Percentiles rank a stretch among this genome's conserved stretches.
phyloP scores from a whole-genome alignment of 1,139 yeast species.

The Blastobotrys raffinosifermentans region DNA sequence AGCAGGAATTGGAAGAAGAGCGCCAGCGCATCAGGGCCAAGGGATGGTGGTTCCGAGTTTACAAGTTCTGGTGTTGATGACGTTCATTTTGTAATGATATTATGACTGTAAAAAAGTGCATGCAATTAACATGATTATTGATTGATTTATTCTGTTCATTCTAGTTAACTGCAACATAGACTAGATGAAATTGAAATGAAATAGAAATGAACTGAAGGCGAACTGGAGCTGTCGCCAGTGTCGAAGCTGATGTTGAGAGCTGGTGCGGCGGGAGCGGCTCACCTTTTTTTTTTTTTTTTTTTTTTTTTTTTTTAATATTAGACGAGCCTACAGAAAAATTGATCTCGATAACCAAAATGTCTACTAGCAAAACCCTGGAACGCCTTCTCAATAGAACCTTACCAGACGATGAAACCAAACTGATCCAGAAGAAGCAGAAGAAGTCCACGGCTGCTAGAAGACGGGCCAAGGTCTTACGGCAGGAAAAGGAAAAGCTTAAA shows the following conservation, averaged over 20 bases:
- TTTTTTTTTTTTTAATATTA: too few species aligned
- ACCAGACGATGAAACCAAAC: constrained; percentile 10
- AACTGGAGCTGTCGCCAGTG: too few species aligned
- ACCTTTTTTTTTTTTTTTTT: too few species aligned
- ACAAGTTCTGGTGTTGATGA: constrained; percentile 45
- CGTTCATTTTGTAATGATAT: not conserved
- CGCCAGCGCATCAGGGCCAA: constrained; percentile 33
- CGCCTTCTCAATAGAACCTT: constrained; percentile 19
- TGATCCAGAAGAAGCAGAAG: constrained; percentile 7
- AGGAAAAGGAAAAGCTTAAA: constrained; percentile 12
- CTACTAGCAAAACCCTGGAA: constrained; percentile 17
- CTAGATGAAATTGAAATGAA: too few species aligned
- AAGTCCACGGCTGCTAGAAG: constrained; percentile 2
- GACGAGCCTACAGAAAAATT: constrained; percentile 1
- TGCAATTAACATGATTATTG: not conserved
- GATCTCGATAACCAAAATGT: not conserved
- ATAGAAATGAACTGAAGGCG: too few species aligned
- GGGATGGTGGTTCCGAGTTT: constrained; percentile 36
- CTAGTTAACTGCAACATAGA: too few species aligned
- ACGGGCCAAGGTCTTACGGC: constrained; percentile 5
- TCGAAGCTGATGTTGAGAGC: too few species aligned
- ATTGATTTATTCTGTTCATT: too few species aligned
- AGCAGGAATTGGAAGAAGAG: constrained; percentile 47
- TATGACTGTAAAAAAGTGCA: not conserved
- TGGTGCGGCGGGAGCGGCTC: too few species aligned